phyloP scores from a whole-genome alignment of 345 rosid species.

The Cardamine resedifolia region DNA sequence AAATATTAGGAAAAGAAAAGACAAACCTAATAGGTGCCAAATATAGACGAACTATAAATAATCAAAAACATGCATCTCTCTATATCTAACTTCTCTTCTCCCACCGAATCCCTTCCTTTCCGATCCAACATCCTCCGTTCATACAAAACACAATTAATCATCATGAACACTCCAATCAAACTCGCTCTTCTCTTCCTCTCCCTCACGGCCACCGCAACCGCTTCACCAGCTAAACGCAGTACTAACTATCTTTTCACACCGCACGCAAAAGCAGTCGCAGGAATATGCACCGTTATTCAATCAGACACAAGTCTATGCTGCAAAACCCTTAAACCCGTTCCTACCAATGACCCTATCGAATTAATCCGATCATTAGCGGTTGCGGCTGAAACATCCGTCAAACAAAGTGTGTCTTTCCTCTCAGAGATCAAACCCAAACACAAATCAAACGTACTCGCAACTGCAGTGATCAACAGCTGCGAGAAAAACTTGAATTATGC shows the following conservation, averaged over 20 bases:
- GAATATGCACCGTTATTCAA: constrained; percentile 45
- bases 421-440: constrained; percentile 26
- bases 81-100: constrained; percentile 13
- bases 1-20: not conserved
- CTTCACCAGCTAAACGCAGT: not conserved
- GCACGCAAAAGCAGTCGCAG: constrained; percentile 43
- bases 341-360: constrained; percentile 52
- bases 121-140: constrained; percentile 18
- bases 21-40: not conserved
- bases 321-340: constrained; percentile 42
- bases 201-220: not conserved
- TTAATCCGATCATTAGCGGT: constrained; percentile 37
- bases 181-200: constrained; percentile 1
- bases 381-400: constrained; percentile 39
- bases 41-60: constrained; percentile 26
- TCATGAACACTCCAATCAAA: constrained; percentile 37
- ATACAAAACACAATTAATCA: not conserved
- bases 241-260: constrained; percentile 40
- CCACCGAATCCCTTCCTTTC: constrained; percentile 19
- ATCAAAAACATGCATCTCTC: not conserved
- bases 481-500: constrained; percentile 35
- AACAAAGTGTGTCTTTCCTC: constrained; percentile 38
- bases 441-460: constrained; percentile 6
- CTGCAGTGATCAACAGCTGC: constrained; percentile 21
- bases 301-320: constrained; percentile 53